Percentiles rank a stretch among this genome's conserved stretches.
Evolutionary conservation across 2,329 filamentous ascomycete genomes (phyloP).

Genomic region (Coleophoma cylindrospora): DNA sequence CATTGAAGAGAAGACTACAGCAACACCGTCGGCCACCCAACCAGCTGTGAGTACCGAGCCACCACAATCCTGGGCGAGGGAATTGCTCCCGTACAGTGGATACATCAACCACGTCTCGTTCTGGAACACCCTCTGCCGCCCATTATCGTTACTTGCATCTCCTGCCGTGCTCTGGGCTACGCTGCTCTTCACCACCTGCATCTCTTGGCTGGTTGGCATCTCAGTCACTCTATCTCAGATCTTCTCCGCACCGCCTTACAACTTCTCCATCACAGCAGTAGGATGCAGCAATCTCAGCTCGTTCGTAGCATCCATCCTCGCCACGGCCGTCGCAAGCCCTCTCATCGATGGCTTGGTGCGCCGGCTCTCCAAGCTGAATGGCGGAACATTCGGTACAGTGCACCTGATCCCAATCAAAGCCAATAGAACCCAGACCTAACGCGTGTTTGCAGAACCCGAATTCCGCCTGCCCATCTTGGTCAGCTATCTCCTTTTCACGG

Average conservation of each 20-base stretch:
- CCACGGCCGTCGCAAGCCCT: conserved; percentile 42
- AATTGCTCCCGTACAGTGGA: conserved; percentile 30
- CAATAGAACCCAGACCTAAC: conserved; percentile 4
- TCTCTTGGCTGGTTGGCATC: conserved; percentile 37
- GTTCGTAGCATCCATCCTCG: conserved; percentile 40
- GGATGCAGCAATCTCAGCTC: conserved; percentile 44
- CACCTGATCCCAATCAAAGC: background rate
- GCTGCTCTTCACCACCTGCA: conserved; percentile 32
- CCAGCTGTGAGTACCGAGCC: conserved; percentile 9
- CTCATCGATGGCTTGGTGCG: conserved; percentile 28
- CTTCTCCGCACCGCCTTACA: conserved; percentile 18
- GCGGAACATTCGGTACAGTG: conserved; percentile 11
- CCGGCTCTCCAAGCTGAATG: conserved; percentile 23
- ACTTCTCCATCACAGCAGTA: conserved; percentile 34
- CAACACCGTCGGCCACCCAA: background rate
- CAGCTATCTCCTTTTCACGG: conserved; percentile 21
- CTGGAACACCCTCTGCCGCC: conserved; percentile 20
- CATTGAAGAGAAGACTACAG: conserved; percentile 14
- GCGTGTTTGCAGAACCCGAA: conserved; percentile 26
- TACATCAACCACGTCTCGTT: conserved; percentile 31
- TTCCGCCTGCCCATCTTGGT: conserved; percentile 27
- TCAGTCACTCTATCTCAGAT: conserved; percentile 39
- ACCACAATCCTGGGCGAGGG: conserved; percentile 19
- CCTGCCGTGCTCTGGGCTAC: conserved; percentile 33
- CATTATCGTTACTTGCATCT: conserved; percentile 22